Evolutionary conservation across 2,329 filamentous ascomycete genomes (phyloP).

Genomic region (Madurella fahalii): DNA sequence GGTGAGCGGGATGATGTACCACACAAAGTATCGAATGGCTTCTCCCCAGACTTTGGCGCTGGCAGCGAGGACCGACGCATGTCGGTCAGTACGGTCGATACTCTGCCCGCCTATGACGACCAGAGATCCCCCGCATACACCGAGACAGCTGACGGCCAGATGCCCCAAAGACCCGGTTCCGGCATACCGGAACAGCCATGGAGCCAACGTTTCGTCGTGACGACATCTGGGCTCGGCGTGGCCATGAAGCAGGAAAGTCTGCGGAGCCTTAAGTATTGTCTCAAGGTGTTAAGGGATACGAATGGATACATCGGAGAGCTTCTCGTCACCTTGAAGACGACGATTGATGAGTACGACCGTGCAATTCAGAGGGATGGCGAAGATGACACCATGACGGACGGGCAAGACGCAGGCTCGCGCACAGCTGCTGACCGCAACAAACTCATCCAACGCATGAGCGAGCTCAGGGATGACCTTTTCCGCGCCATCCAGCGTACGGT

Average conservation of each 20-base stretch:
- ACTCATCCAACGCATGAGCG: conserved; percentile 61
- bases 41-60: conserved; percentile 10
- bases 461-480: conserved; percentile 66
- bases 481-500: conserved; percentile 75
- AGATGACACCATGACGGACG: conserved; percentile 26
- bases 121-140: conserved; percentile 71
- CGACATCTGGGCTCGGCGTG: conserved; percentile 83
- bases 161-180: conserved; percentile 27
- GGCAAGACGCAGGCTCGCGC: neutral
- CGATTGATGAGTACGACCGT: conserved; percentile 75
- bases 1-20: conserved; percentile 12
- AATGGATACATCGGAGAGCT: conserved; percentile 76
- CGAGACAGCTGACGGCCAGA: conserved; percentile 43
- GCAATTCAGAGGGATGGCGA: conserved; percentile 14
- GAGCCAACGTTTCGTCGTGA: conserved; percentile 78
- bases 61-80: conserved; percentile 49
- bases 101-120: conserved; percentile 80
- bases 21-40: neutral
- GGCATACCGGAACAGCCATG: conserved; percentile 49
- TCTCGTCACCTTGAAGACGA: conserved; percentile 67
- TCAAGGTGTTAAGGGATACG: conserved; percentile 74
- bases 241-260: conserved; percentile 89
- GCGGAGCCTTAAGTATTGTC: conserved; percentile 76
- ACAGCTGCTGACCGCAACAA: conserved; percentile 41
- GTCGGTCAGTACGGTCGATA: conserved; percentile 67